A percentile compares a stretch with the other conserved stretches of the same genome.
These are phyloP conservation scores for Xerocomus brunneocitrinus DNA, from an alignment of 768 basidiomycete genomes.

Conservation along the genomic window DNA sequence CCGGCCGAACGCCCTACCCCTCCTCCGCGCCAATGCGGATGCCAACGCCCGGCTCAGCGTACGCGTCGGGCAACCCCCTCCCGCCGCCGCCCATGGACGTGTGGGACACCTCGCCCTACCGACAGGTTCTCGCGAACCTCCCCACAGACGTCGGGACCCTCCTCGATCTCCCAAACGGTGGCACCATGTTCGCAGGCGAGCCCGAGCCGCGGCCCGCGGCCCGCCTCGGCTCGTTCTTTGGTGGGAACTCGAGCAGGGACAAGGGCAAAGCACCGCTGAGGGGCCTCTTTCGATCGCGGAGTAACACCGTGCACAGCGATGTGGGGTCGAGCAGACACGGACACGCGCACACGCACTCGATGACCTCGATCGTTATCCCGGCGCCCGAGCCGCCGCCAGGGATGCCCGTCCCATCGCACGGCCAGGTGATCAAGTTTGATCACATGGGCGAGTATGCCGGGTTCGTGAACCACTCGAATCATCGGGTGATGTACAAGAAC, in stretches of 20 bases:
- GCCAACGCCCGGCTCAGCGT: neutral
- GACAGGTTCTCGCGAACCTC: slow-evolving; percentile 45
- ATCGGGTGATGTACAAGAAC: slow-evolving; percentile 53
- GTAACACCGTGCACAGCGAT: slow-evolving; percentile 20
- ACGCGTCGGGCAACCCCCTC: slow-evolving; percentile 46
- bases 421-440: slow-evolving; percentile 37
- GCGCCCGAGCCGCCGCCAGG: slow-evolving; percentile 1
- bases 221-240: slow-evolving; percentile 19
- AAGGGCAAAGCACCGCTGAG: slow-evolving; percentile 34
- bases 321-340: slow-evolving; percentile 12
- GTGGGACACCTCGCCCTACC: slow-evolving; percentile 55
- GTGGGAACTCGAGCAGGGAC: slow-evolving; percentile 26
- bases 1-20: slow-evolving; percentile 11
- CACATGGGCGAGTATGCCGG: slow-evolving; percentile 38
- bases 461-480: slow-evolving; percentile 65
- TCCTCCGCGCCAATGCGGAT: slow-evolving; percentile 4
- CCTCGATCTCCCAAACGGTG: slow-evolving; percentile 6
- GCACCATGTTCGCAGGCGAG: neutral
- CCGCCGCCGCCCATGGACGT: slow-evolving; percentile 59
- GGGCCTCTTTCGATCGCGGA: slow-evolving; percentile 47
- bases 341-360: slow-evolving; percentile 18
- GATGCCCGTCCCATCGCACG: slow-evolving; percentile 19
- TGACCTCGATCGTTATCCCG: slow-evolving; percentile 25
- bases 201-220: slow-evolving; percentile 22
- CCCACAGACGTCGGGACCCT: slow-evolving; percentile 37